Conservation (phyloP, 2,329 filamentous ascomycete species). For the Parastagonospora nodorum region DNA sequence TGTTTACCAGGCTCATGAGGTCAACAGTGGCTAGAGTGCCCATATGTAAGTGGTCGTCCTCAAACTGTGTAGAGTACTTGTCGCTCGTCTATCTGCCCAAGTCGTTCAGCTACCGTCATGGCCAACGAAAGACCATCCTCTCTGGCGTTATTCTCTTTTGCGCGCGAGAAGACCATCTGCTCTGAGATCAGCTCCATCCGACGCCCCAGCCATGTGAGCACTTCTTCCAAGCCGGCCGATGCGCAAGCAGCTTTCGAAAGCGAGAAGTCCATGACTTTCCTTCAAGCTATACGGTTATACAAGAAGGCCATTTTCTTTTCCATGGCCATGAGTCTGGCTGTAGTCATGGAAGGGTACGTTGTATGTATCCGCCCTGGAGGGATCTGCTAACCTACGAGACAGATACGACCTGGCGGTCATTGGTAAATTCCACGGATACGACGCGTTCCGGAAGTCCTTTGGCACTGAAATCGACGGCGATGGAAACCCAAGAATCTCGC, state of each 20-base stretch:
- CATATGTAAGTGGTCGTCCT: too few species aligned
- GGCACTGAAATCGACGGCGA: conserved; percentile 5
- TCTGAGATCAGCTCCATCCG: conserved; percentile 10
- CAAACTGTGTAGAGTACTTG: too few species aligned
- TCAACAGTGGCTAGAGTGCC: too few species aligned
- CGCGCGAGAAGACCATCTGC: conserved; percentile 8
- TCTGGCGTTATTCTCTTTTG: conserved; percentile 3
- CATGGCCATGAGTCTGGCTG: conserved; percentile 4
- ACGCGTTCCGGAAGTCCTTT: neutral
- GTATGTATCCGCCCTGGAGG: neutral
- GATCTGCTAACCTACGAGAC: neutral
- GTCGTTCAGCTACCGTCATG: conserved; percentile 2
- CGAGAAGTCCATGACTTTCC: conserved; percentile 14
- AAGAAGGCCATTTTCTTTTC: conserved; percentile 2
- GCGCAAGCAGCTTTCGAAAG: conserved; percentile 8
- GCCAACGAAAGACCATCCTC: conserved; percentile 8
- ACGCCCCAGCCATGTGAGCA: conserved; percentile 11
- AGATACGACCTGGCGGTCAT: conserved; percentile 7
- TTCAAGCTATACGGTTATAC: conserved; percentile 12
- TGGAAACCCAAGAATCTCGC: conserved; percentile 14
- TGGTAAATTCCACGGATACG: conserved; percentile 1
- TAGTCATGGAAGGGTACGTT: conserved; percentile 5
- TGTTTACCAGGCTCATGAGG: too few species aligned
- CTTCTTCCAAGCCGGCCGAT: conserved; percentile 11
- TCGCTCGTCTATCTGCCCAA: too few species aligned